These are phyloP conservation scores for Pyracantha coccinea DNA, from an alignment of 331 rosid genomes.

Conservation along the genomic window DNA sequence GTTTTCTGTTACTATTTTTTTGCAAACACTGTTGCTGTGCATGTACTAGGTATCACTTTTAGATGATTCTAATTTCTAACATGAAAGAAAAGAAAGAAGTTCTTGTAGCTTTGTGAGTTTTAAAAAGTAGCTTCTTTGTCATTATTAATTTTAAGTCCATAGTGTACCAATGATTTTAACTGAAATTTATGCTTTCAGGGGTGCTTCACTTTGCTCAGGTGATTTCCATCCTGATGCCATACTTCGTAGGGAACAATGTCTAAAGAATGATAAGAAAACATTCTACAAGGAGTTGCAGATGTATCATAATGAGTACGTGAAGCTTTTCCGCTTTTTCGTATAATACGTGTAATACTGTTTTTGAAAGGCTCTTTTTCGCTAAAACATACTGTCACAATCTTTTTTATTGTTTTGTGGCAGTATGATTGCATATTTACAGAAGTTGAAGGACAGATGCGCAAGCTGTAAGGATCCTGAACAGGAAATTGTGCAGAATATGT, in stretches of 20 bases:
- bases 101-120: background rate
- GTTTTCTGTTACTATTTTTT: background rate
- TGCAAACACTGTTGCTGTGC: background rate
- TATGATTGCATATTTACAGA: conserved; percentile 55
- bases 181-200: conserved; percentile 53
- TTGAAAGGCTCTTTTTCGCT: conserved; percentile 9
- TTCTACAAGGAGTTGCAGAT: conserved; percentile 51
- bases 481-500: conserved; percentile 48
- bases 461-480: conserved; percentile 71
- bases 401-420: conserved; percentile 42
- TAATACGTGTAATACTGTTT: conserved; percentile 1
- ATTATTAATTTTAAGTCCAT: background rate
- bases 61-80: background rate
- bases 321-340: background rate
- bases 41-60: background rate
- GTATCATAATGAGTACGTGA: conserved; percentile 78
- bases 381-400: conserved; percentile 1
- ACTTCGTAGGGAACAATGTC: conserved; percentile 39
- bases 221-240: conserved; percentile 81
- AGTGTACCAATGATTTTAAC: conserved; percentile 16
- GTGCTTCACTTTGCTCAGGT: conserved; percentile 76
- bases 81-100: background rate
- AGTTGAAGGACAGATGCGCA: conserved; percentile 59
- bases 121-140: conserved; percentile 9
- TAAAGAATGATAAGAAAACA: conserved; percentile 48